Evolutionary conservation across 768 basidiomycete species (phyloP).

Genomic region (Rhizopogon roseolus): DNA sequence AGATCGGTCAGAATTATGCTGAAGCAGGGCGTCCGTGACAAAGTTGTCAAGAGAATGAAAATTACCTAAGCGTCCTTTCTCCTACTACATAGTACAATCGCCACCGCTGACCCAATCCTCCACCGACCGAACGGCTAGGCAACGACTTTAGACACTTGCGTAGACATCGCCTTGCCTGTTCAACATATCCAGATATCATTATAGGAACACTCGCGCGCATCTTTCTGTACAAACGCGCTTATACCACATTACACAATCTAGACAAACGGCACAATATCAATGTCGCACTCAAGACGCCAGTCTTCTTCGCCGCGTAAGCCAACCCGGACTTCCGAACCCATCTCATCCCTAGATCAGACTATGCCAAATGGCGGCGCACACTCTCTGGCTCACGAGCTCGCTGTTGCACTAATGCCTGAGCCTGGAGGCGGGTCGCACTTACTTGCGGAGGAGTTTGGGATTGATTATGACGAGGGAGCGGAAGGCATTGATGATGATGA

Average conservation of each 20-base stretch:
- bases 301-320: background rate
- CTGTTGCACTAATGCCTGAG: slow-evolving; percentile 84
- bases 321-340: slow-evolving; percentile 14
- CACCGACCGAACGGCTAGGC: background rate
- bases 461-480: slow-evolving; percentile 85
- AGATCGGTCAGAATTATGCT: background rate
- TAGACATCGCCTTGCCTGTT: background rate
- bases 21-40: no score
- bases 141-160: background rate
- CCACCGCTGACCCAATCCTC: background rate
- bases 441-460: slow-evolving; percentile 83
- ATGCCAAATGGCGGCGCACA: slow-evolving; percentile 34
- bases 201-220: background rate
- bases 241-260: background rate
- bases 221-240: background rate
- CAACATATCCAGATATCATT: background rate
- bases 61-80: slow-evolving; percentile 1
- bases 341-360: slow-evolving; percentile 27
- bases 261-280: background rate
- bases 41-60: background rate
- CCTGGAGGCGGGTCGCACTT: slow-evolving; percentile 66
- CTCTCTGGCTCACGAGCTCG: slow-evolving; percentile 84
- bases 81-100: background rate
- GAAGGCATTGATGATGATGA: slow-evolving; percentile 71
- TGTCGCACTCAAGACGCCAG: background rate